Percentiles rank a stretch among this genome's conserved stretches.
Conservation (phyloP, 108 stramenopile species). For the Cyclotella atomus region DNA sequence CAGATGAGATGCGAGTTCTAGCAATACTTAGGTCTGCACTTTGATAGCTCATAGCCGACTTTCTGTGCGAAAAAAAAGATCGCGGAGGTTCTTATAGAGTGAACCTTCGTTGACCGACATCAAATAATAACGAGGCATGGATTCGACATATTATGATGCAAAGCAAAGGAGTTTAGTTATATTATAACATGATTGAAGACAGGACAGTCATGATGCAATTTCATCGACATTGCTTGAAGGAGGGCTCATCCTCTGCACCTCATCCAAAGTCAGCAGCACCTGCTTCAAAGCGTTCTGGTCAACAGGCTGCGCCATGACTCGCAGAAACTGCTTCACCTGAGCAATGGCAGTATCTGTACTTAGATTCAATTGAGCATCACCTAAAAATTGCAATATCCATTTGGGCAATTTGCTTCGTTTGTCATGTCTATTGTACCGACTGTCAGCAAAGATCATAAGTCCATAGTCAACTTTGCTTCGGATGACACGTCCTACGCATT, state of each 20-base stretch:
- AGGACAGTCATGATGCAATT: too few species aligned
- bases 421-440: slow-evolving; percentile 93
- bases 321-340: slow-evolving; percentile 79
- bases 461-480: slow-evolving; percentile 98
- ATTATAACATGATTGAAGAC: too few species aligned
- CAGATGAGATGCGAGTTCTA: too few species aligned
- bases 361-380: slow-evolving; percentile 89
- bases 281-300: slow-evolving; percentile 87
- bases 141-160: too few species aligned
- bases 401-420: slow-evolving; percentile 96
- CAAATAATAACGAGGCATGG: too few species aligned
- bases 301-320: slow-evolving; percentile 97
- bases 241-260: slow-evolving; percentile 53
- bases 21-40: too few species aligned
- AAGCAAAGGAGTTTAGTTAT: too few species aligned
- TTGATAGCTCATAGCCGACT: too few species aligned
- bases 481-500: too few species aligned
- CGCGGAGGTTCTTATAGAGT: too few species aligned
- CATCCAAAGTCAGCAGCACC: slow-evolving; percentile 83
- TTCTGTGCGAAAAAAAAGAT: too few species aligned
- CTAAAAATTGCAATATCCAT: slow-evolving; percentile 96
- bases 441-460: slow-evolving; percentile 75
- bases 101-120: too few species aligned
- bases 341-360: slow-evolving; percentile 91
- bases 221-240: not conserved